Conservation (phyloP, 1,284 basidiomycete genomes). For the Pulveroboletus sp. region DNA sequence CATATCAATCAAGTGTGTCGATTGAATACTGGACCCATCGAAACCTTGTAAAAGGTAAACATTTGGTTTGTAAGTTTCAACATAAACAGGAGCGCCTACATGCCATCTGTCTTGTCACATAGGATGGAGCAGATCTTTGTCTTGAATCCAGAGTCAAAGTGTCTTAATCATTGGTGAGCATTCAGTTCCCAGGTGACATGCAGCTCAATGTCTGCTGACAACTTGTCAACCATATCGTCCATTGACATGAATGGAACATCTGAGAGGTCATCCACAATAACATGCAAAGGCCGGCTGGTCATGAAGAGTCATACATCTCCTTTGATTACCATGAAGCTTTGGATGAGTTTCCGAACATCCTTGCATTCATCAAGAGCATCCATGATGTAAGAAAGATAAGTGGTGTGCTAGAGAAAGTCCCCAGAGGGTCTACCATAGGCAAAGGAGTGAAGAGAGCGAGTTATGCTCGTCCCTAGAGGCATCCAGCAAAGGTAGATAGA, state of each 20-base stretch:
- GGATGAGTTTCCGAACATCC: background rate
- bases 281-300: no score
- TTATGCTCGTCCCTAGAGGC: no score
- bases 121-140: background rate
- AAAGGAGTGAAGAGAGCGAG: no score
- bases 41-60: background rate
- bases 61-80: background rate
- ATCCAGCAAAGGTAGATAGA: no score
- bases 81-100: background rate
- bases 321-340: background rate
- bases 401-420: no score
- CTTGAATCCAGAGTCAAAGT: background rate
- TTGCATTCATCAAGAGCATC: conserved; percentile 12
- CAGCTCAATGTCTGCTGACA: background rate
- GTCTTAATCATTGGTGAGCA: background rate
- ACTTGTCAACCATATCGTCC: background rate
- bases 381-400: no score
- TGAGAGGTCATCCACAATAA: no score
- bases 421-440: no score
- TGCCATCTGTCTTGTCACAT: background rate
- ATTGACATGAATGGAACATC: background rate
- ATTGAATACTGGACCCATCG: background rate
- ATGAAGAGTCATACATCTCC: background rate
- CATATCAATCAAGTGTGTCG: background rate
- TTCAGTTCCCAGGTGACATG: background rate